Evolutionary conservation across 1,284 basidiomycete species (phyloP).

Genomic region (Caloboletus inedulis): DNA sequence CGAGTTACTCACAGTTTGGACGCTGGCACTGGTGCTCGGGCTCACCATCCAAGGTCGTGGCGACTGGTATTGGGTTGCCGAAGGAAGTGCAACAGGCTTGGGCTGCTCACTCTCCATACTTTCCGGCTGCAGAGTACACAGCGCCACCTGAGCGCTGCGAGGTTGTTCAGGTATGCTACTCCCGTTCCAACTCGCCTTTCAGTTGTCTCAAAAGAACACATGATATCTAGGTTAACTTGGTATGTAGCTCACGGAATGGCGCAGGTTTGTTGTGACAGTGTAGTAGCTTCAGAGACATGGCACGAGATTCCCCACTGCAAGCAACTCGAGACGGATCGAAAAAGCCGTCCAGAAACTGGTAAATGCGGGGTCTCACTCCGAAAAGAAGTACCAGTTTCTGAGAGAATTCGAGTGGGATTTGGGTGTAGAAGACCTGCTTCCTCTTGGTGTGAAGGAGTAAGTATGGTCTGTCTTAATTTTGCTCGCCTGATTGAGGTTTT

Average conservation of each 20-base stretch:
- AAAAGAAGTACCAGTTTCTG: conserved; percentile 59
- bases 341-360: conserved; percentile 52
- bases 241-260: conserved; percentile 31
- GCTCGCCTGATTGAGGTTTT: not conserved
- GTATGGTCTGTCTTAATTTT: conserved; percentile 19
- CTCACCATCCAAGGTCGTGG: not conserved
- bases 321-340: conserved; percentile 46
- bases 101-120: conserved; percentile 62
- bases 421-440: conserved; percentile 58
- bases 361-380: conserved; percentile 41
- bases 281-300: conserved; percentile 81
- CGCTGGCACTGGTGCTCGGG: conserved; percentile 1
- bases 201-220: not conserved
- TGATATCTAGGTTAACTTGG: conserved; percentile 54
- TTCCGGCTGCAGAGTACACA: conserved; percentile 45
- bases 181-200: not conserved
- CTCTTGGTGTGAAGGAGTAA: conserved; percentile 70
- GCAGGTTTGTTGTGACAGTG: conserved; percentile 6
- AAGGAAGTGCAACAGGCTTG: conserved; percentile 39
- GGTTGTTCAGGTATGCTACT: conserved; percentile 50
- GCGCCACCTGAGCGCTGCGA: conserved; percentile 47
- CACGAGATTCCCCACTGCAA: conserved; percentile 70
- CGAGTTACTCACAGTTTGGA: conserved; percentile 13
- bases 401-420: conserved; percentile 58
- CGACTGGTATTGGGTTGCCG: conserved; percentile 12